phyloP scores from a whole-genome alignment of 2,329 filamentous ascomycete species.

The Xylaria sp. region DNA sequence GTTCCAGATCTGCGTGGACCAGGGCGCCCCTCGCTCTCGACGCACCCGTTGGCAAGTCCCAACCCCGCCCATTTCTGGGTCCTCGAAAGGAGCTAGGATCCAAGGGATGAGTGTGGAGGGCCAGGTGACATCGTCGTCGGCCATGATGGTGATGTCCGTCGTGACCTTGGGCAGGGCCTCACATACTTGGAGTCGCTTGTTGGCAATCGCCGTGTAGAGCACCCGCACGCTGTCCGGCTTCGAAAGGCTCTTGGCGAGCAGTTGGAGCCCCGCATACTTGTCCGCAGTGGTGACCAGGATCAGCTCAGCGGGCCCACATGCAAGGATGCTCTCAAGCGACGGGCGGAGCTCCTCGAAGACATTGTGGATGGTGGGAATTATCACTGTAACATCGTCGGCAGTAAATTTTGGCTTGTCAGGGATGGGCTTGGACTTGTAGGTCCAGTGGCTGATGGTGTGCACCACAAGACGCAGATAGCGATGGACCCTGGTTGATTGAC shows the following conservation, averaged over 20 bases:
- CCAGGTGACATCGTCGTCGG: slow-evolving; percentile 95
- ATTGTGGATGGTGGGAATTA: slow-evolving; percentile 88
- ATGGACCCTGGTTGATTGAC: slow-evolving; percentile 58
- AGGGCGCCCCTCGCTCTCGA: slow-evolving; percentile 57
- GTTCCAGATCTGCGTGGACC: slow-evolving; percentile 66
- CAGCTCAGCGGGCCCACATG: slow-evolving; percentile 63
- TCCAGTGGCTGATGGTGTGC: slow-evolving; percentile 80
- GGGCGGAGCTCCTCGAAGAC: slow-evolving; percentile 76
- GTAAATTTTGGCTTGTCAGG: slow-evolving; percentile 75
- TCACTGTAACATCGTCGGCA: slow-evolving; percentile 81
- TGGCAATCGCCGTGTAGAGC: slow-evolving; percentile 75
- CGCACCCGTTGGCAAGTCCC: slow-evolving; percentile 85
- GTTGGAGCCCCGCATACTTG: slow-evolving; percentile 64
- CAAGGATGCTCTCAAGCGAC: slow-evolving; percentile 72
- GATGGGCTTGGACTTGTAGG: slow-evolving; percentile 77
- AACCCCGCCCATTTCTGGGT: slow-evolving; percentile 76
- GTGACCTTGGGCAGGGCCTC: slow-evolving; percentile 79
- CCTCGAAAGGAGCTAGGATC: slow-evolving; percentile 90
- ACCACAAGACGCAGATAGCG: slow-evolving; percentile 81
- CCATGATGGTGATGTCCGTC: slow-evolving; percentile 83
- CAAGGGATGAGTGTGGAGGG: slow-evolving; percentile 79
- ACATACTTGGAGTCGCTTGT: slow-evolving; percentile 92
- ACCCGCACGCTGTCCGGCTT: slow-evolving; percentile 60
- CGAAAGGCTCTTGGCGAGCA: slow-evolving; percentile 57
- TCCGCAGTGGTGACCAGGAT: slow-evolving; percentile 83